Evolutionary conservation across 495 filamentous ascomycete genomes (phyloP).

Genomic region (Glutinoglossum americanum): DNA sequence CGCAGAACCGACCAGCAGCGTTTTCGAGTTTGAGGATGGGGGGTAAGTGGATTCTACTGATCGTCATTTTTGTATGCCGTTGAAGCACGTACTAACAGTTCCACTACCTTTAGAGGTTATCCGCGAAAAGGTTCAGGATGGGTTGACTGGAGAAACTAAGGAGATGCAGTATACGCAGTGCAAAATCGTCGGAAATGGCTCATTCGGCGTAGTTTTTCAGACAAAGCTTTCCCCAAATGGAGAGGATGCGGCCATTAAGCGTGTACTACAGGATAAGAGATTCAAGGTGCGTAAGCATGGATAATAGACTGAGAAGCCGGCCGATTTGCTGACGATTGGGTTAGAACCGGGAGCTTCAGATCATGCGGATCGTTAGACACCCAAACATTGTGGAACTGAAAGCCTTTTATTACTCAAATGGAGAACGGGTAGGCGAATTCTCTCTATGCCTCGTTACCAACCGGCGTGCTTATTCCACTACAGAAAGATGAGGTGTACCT

Average conservation of each 20-base stretch:
- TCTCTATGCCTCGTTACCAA: conserved; percentile 3
- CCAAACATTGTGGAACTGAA: conserved; percentile 98
- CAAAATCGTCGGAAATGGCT: conserved; percentile 99
- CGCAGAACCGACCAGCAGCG: conserved; percentile 51
- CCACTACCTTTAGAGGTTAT: conserved; percentile 55
- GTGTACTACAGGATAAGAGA: conserved; percentile 93
- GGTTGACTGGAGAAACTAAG: conserved; percentile 80
- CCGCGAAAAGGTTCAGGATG: conserved; percentile 97
- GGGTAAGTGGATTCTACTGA: conserved; percentile 30
- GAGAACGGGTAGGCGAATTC: conserved; percentile 59
- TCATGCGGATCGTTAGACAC: conserved; percentile 97
- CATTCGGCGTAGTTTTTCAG: conserved; percentile 96
- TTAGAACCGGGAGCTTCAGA: conserved; percentile 95
- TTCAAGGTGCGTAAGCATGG: conserved; percentile 55
- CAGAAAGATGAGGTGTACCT: conserved; percentile 99
- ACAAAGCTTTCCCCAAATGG: conserved; percentile 93
- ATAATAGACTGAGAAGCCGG: neutral
- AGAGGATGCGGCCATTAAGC: conserved; percentile 96
- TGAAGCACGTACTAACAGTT: conserved; percentile 6
- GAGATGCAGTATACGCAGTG: conserved; percentile 98
- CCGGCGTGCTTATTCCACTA: neutral
- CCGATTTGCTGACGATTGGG: conserved; percentile 17
- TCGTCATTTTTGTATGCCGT: neutral
- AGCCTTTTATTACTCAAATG: conserved; percentile 98
- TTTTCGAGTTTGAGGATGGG: conserved; percentile 66